phyloP scores from a whole-genome alignment of 257 asterid genomes.

The Solanum clarkiae region DNA sequence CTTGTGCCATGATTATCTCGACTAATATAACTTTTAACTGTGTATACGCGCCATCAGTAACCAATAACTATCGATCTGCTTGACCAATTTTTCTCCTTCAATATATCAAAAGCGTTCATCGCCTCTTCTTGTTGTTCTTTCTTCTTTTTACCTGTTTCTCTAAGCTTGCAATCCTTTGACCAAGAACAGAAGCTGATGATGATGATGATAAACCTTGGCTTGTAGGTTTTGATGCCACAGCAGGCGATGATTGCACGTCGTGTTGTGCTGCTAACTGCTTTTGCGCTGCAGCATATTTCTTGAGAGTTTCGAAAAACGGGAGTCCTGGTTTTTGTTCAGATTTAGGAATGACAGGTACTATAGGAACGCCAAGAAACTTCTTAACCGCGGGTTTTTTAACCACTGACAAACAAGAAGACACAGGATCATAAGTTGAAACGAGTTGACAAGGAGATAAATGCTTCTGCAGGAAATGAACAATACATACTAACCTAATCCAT shows the following conservation, averaged over 20 bases:
- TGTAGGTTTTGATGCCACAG: slow-evolving; percentile 22
- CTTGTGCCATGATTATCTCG: not conserved
- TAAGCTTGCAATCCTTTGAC: slow-evolving; percentile 43
- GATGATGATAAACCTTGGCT: slow-evolving; percentile 23
- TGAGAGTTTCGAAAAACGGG: slow-evolving; percentile 45
- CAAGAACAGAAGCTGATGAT: slow-evolving; percentile 23
- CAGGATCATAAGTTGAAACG: not conserved
- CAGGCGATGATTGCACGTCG: slow-evolving; percentile 12
- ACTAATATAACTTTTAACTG: not conserved
- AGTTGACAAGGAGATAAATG: not conserved
- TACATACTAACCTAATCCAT: slow-evolving; percentile 54
- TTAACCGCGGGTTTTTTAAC: slow-evolving; percentile 50
- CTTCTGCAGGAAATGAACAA: not conserved
- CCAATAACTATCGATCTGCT: not conserved
- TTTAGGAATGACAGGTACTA: slow-evolving; percentile 26
- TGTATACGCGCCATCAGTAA: not conserved
- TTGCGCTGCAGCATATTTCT: slow-evolving; percentile 50
- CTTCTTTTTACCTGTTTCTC: slow-evolving; percentile 75
- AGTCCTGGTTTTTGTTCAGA: slow-evolving; percentile 46
- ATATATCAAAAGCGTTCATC: not conserved
- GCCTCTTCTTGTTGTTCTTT: slow-evolving; percentile 62
- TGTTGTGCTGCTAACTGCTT: slow-evolving; percentile 14
- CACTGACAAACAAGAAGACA: slow-evolving; percentile 24
- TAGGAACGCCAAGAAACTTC: slow-evolving; percentile 56
- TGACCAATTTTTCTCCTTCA: not conserved